Base-by-base conservation (phyloP, 306 rosid genomes). In the Phaseolus lunatus region DNA sequence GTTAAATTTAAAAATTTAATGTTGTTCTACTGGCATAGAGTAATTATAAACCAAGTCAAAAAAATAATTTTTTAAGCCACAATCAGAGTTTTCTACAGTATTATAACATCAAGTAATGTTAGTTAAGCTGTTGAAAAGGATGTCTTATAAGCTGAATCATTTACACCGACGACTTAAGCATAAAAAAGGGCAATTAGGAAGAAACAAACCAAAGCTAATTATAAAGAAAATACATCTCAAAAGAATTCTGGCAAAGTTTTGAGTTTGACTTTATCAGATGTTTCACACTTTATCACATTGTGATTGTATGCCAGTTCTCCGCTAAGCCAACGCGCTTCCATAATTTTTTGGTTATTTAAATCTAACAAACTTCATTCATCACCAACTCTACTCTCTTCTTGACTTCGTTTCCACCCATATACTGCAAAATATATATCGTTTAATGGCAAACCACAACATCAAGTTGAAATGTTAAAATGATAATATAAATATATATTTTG, bases 301-400 rank as follows among this genome's bases (percentile, higher is more conserved):
- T 39, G 23, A n/a, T n/a, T n/a, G n/a, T n/a, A 66, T 37, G 48
- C 58, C 57, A 9, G 20, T 63, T 63, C 48, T 19, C 61, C 31
- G 9, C 76, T 33, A 49, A 47, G 3, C n/a, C n/a, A n/a, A 76
- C 87, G 65, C 77, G 77, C 47, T 76, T 70, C 11, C 20, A 5
- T 9, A 62, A 62, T 29, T 41, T 54, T 52, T 64, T 54, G 62
- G 50, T 50, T 7, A 26, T n/a, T 31, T 31, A 31, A 24, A 48
- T 81, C 10, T 22, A 24, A n/a, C 31, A 35, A 4, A 27, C 49
- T 49, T 74, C 69, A 59, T 73, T 53, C 11, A n/a, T 80, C 18
- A 20, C 82, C 78, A 13, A 80, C 72, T 70, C 67, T 75, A 80
- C 72, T 70, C 67, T 75, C 54, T 63, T 19, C 39, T 76, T 84